phyloP scores from a whole-genome alignment of 1,139 yeast genomes.

The Debaryomycetaceae sp. region DNA sequence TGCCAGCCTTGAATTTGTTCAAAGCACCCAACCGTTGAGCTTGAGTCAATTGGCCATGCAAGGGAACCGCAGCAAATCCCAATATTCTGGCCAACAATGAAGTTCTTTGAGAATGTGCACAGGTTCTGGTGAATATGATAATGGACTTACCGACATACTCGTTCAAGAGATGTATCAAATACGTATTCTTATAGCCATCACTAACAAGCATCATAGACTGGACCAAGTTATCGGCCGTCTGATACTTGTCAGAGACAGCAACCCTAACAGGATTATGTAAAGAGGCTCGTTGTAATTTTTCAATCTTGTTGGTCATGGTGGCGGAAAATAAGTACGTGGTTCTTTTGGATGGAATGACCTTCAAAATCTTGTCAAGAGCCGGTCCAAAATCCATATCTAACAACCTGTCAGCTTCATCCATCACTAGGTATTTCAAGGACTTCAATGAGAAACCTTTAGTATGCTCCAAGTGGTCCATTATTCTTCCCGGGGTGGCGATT shows the following conservation, averaged over 20 bases:
- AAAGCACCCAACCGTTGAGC: slow-evolving; percentile 90
- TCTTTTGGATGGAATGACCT: slow-evolving; percentile 80
- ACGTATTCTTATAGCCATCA: slow-evolving; percentile 89
- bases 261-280: slow-evolving; percentile 85
- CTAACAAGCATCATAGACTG: slow-evolving; percentile 92
- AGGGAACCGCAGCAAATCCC: slow-evolving; percentile 87
- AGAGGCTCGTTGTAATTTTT: slow-evolving; percentile 91
- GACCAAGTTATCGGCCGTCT: slow-evolving; percentile 87
- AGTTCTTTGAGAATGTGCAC: slow-evolving; percentile 91
- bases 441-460: slow-evolving; percentile 88
- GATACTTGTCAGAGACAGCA: slow-evolving; percentile 83
- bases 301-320: slow-evolving; percentile 93
- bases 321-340: slow-evolving; percentile 91
- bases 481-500: slow-evolving; percentile 79
- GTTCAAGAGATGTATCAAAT: slow-evolving; percentile 73
- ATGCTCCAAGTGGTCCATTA: slow-evolving; percentile 92
- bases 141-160: slow-evolving; percentile 84
- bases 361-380: slow-evolving; percentile 80
- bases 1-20: slow-evolving; percentile 87
- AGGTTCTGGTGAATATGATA: slow-evolving; percentile 89
- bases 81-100: slow-evolving; percentile 76
- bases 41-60: slow-evolving; percentile 92
- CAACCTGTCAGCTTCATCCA: slow-evolving; percentile 97
- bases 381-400: slow-evolving; percentile 97
- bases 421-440: slow-evolving; percentile 75